Base-by-base conservation (phyloP, 2,329 filamentous ascomycete genomes). In the Aaosphaeria pasadenensis region DNA sequence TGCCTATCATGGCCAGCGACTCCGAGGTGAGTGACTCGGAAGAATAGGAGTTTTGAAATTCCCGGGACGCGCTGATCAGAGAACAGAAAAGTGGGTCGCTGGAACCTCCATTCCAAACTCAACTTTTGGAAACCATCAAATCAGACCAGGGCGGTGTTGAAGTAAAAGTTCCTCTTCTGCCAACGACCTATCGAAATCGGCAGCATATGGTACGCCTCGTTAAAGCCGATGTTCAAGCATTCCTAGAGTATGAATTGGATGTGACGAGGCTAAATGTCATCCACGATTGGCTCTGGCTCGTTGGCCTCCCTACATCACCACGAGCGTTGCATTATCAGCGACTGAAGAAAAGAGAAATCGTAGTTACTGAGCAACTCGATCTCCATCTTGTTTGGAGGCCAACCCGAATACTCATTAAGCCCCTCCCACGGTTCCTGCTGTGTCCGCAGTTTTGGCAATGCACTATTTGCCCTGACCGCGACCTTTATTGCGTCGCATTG, bases 371-470 rank as follows among this genome's bases (percentile, higher is more conserved):
- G 24, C 55, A 60, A 40, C 31, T 57, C 6, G 58, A 60, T 46
- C 49, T 60, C 11, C 58, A 60, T 43, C 50, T 59, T 11, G 47
- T 60, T 11, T 60, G 58, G 58, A 53, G 55, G 1, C 54, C 53
- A 1, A 13, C 48, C 2, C 41, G 46, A 4, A 57, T 62, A 9
- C 55, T 55, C 30, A 51, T 61, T 47, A 62, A 61, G 42, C 57
- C 57, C 6, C 44, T 61, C 30, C 53, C 59, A 5, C 48, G 56
- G 7, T 62, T 50, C 45, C 39, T 62, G 32, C 48, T 59, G 4
- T 46, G 45, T n/a, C 43, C 48, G n/a, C 30, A 38, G 4, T 61
- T 63, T 11, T 61, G 58, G 58, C 45, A 44, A 35, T 29, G n/a
- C 6, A 35, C 56, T 29, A 46, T 61, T 6, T 61, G 57, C 36